A percentile compares a stretch with the other conserved stretches of the same genome.
Evolutionary conservation across 345 rosid genomes (phyloP).

Genomic region (Euclidium syriacum): DNA sequence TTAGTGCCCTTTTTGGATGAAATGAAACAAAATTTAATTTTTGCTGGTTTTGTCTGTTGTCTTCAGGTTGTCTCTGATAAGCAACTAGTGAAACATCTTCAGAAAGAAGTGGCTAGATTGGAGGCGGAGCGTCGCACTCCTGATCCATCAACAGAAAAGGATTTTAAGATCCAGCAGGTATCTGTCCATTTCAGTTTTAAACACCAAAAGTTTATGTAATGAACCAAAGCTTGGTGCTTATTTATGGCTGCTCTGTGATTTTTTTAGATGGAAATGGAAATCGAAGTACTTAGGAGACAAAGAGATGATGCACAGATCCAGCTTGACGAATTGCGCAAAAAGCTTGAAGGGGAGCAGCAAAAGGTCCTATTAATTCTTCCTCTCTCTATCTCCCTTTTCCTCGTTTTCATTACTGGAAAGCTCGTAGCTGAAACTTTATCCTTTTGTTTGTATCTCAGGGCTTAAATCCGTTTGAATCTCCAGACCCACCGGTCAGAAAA

Average conservation of each 20-base stretch:
- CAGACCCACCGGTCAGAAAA: slow-evolving; percentile 68
- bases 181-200: not conserved
- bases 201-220: not conserved
- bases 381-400: not conserved
- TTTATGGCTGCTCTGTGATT: not conserved
- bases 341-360: slow-evolving; percentile 62
- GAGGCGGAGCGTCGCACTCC: slow-evolving; percentile 99
- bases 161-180: slow-evolving; percentile 83
- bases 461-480: slow-evolving; percentile 46
- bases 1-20: not conserved
- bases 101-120: slow-evolving; percentile 95
- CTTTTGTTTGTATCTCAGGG: slow-evolving; percentile 38
- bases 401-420: too few species aligned
- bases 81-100: slow-evolving; percentile 96
- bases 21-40: not conserved
- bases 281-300: slow-evolving; percentile 80
- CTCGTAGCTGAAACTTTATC: not conserved
- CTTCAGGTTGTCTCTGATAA: slow-evolving; percentile 89
- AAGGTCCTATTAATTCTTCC: slow-evolving; percentile 17
- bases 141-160: slow-evolving; percentile 82
- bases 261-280: slow-evolving; percentile 90
- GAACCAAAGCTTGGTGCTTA: slow-evolving; percentile 5
- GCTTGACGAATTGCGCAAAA: slow-evolving; percentile 74
- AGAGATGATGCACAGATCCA: slow-evolving; percentile 83
- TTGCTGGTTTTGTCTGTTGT: not conserved